Evolutionary conservation across 306 rosid species (phyloP).

Genomic region (Crotalaria pallida): DNA sequence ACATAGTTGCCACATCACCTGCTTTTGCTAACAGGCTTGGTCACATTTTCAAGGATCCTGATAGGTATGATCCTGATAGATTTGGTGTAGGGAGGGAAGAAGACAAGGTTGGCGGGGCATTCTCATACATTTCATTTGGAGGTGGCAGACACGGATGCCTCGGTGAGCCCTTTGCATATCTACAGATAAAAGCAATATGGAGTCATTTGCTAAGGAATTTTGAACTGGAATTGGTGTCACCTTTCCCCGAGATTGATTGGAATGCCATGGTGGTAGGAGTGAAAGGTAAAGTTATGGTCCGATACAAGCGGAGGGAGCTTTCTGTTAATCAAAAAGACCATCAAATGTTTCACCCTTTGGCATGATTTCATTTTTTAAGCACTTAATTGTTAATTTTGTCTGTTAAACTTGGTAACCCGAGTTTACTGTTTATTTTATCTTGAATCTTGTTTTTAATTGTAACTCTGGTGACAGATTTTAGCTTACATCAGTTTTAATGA

Average conservation of each 20-base stretch:
- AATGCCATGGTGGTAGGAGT: slow-evolving; percentile 99
- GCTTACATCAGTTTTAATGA: background rate
- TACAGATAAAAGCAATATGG: slow-evolving; percentile 96
- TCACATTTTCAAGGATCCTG: slow-evolving; percentile 72
- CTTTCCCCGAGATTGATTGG: slow-evolving; percentile 95
- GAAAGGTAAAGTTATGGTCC: slow-evolving; percentile 90
- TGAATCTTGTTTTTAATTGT: slow-evolving; percentile 20
- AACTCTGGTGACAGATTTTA: slow-evolving; percentile 4
- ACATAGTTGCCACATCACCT: slow-evolving; percentile 92
- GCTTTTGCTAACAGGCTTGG: slow-evolving; percentile 84
- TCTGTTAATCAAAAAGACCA: slow-evolving; percentile 31
- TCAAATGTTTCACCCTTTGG: background rate
- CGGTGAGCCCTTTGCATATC: slow-evolving; percentile 94
- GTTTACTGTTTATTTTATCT: slow-evolving; percentile 4
- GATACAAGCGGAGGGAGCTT: slow-evolving; percentile 75
- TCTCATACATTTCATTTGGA: slow-evolving; percentile 91
- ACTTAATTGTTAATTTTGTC: slow-evolving; percentile 13
- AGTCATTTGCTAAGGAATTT: slow-evolving; percentile 90
- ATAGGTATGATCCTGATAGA: slow-evolving; percentile 74
- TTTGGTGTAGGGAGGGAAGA: slow-evolving; percentile 77
- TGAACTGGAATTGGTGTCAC: slow-evolving; percentile 78
- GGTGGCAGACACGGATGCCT: slow-evolving; percentile 99
- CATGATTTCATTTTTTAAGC: background rate
- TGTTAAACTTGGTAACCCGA: background rate
- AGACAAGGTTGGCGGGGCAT: slow-evolving; percentile 85